Evolutionary conservation across 106 monocot genomes (phyloP).

Genomic region (Dendrobium catenatum): DNA sequence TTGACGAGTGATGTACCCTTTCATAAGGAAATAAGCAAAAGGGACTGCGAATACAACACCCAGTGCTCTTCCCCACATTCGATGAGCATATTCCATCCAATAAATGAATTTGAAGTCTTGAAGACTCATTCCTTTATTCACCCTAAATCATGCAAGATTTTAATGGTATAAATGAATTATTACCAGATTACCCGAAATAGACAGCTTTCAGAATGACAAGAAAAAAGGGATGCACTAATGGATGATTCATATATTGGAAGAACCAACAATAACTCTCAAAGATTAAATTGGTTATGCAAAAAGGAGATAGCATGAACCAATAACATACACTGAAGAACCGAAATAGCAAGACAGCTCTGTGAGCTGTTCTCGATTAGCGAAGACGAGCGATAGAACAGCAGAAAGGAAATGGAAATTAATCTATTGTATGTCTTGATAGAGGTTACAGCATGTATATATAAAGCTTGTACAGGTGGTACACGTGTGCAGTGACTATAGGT

Average conservation of each 20-base stretch:
- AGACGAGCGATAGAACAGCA: no score
- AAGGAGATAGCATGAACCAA: not conserved
- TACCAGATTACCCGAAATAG: not conserved
- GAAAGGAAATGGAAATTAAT: no score
- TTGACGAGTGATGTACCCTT: constrained; percentile 78
- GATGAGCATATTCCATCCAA: constrained; percentile 99
- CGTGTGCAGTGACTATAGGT: no score
- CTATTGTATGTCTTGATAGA: no score
- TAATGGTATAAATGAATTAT: not conserved
- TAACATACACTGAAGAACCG: not conserved
- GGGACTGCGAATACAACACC: constrained; percentile 82
- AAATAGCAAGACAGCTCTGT: no score
- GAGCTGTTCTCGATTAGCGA: no score
- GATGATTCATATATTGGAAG: not conserved
- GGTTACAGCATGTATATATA: no score
- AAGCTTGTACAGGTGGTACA: no score
- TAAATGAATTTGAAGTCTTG: constrained; percentile 98
- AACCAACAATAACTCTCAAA: not conserved
- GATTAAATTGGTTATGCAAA: not conserved
- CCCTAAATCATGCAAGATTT: constrained; percentile 30
- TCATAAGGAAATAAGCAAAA: constrained; percentile 76
- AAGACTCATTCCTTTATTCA: constrained; percentile 88
- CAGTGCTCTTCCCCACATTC: constrained; percentile 97
- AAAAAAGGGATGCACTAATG: not conserved
- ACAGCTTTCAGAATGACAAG: not conserved